These are phyloP conservation scores for Puccinia horiana DNA, from an alignment of 1,284 basidiomycete species.

Conservation along the genomic window DNA sequence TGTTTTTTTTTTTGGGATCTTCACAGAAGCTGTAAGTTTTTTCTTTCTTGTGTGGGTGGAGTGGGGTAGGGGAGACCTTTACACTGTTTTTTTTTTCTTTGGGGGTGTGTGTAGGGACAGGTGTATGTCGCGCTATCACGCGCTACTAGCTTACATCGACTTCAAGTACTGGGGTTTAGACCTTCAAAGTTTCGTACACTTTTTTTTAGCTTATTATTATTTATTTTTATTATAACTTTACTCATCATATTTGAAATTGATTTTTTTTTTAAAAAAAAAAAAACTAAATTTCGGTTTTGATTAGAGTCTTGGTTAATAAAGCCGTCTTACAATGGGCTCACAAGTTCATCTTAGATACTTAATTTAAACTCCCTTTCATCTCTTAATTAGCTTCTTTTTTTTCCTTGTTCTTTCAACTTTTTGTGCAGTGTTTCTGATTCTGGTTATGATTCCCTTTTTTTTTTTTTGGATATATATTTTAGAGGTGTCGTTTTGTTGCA, in stretches of 20 bases:
- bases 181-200: constrained; percentile 76
- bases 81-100: constrained; percentile 23
- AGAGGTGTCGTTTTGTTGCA: too few relatives aligned
- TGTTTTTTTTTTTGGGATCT: neutral
- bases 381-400: too few relatives aligned
- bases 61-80: neutral
- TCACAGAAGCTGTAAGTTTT: constrained; percentile 3
- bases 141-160: constrained; percentile 83
- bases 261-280: neutral
- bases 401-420: too few relatives aligned
- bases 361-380: neutral
- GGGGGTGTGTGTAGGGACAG: constrained; percentile 66
- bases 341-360: neutral
- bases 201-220: too few relatives aligned
- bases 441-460: too few relatives aligned
- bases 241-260: too few relatives aligned
- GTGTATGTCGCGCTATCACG: constrained; percentile 95
- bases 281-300: too few relatives aligned
- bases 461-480: too few relatives aligned
- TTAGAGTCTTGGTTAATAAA: neutral
- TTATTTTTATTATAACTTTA: neutral
- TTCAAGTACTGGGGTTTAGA: constrained; percentile 86
- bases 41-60: neutral
- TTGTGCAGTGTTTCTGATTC: too few relatives aligned
- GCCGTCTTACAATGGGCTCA: neutral